Evolutionary conservation across 192 early-diverging fungal species (phyloP).

Genomic region (Mortierella alpina): DNA sequence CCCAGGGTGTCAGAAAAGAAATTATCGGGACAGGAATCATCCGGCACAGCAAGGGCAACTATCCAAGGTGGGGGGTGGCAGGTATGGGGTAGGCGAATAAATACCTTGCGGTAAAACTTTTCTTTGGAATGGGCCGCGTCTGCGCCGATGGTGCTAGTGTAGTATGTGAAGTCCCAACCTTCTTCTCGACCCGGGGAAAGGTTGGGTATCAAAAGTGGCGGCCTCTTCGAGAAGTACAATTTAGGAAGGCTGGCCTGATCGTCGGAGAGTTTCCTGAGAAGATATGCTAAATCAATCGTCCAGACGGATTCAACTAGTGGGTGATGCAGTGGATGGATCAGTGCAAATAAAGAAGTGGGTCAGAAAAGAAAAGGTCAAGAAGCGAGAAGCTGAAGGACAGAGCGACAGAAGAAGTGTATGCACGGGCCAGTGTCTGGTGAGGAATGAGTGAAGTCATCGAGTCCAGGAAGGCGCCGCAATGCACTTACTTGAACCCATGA

Average conservation of each 20-base stretch:
- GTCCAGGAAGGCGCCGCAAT: slow-evolving; percentile 33
- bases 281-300: slow-evolving; percentile 91
- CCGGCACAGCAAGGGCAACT: no score
- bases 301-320: slow-evolving; percentile 73
- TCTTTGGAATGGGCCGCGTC: slow-evolving; percentile 76
- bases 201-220: slow-evolving; percentile 18
- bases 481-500: slow-evolving; percentile 13
- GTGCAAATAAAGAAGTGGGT: neutral
- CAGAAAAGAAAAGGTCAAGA: neutral
- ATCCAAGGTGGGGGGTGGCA: neutral
- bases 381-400: neutral
- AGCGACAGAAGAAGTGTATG: neutral
- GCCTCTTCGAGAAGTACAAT: slow-evolving; percentile 11
- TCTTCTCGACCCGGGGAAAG: slow-evolving; percentile 39
- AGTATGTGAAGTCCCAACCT: slow-evolving; percentile 88
- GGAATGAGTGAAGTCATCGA: no score
- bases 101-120: slow-evolving; percentile 73
- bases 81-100: neutral
- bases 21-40: neutral
- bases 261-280: slow-evolving; percentile 64
- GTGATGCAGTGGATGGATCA: no score
- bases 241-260: slow-evolving; percentile 64
- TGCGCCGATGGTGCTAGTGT: slow-evolving; percentile 87
- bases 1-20: neutral
- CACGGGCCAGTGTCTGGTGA: neutral